Conservation (phyloP, 129 eudicot species). For the Chrysanthemum seticuspe region DNA sequence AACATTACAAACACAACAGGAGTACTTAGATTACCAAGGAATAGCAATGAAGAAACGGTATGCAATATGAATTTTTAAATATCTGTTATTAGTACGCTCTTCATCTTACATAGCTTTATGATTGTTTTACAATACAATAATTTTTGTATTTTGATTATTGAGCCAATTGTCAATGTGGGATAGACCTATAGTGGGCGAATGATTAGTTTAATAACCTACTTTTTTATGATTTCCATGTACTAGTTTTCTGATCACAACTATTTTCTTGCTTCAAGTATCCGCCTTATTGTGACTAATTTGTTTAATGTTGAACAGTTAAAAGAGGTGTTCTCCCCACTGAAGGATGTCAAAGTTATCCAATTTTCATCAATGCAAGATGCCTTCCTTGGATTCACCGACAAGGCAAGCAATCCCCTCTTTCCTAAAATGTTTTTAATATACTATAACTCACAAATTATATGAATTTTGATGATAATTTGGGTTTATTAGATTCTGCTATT, state of each 20-base stretch:
- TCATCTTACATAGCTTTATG: slow-evolving; percentile 5
- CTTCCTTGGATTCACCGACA: slow-evolving; percentile 70
- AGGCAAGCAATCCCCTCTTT: slow-evolving; percentile 43
- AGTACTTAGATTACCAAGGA: slow-evolving; percentile 66
- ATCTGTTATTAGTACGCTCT: neutral
- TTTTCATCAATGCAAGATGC: slow-evolving; percentile 96
- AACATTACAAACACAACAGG: slow-evolving; percentile 51
- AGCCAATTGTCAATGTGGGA: neutral
- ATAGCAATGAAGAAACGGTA: slow-evolving; percentile 85
- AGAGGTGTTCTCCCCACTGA: slow-evolving; percentile 53
- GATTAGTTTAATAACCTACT: neutral
- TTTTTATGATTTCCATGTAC: neutral
- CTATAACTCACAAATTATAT: neutral
- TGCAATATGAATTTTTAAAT: slow-evolving; percentile 2
- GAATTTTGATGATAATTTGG: neutral
- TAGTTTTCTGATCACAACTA: neutral
- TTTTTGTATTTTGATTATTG: neutral
- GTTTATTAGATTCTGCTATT: neutral
- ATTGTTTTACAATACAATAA: neutral
- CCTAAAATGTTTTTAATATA: too few relatives aligned
- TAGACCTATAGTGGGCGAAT: too few relatives aligned
- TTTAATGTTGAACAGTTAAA: slow-evolving; percentile 51
- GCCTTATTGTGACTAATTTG: slow-evolving; percentile 12
- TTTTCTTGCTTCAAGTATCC: neutral
- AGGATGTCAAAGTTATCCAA: slow-evolving; percentile 84